A percentile compares a stretch with the other conserved stretches of the same genome.
These are phyloP conservation scores for Penicillium paradoxum DNA, from an alignment of 495 filamentous ascomycete species.

Conservation along the genomic window DNA sequence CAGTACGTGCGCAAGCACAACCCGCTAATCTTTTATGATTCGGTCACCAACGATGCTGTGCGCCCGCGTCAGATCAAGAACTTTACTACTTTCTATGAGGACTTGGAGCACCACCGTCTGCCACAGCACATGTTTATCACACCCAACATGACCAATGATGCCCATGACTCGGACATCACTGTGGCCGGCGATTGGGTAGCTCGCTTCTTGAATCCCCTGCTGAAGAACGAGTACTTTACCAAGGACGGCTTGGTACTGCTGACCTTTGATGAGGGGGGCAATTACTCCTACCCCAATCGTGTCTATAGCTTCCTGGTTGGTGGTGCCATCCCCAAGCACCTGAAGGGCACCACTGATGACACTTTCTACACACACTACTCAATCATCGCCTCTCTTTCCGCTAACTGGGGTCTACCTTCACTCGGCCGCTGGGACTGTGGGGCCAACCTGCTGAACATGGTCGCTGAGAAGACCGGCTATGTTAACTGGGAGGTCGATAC, in stretches of 20 bases:
- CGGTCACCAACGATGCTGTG: conserved; percentile 48
- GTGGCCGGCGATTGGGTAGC: conserved; percentile 55
- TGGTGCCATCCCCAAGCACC: conserved; percentile 53
- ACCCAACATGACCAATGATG: conserved; percentile 73
- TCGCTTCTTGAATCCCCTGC: conserved; percentile 56
- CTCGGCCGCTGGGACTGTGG: conserved; percentile 69
- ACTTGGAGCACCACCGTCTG: conserved; percentile 51
- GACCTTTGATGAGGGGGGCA: conserved; percentile 64
- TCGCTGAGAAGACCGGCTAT: conserved; percentile 55
- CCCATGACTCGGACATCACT: conserved; percentile 62
- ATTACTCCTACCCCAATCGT: conserved; percentile 50
- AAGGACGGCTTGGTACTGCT: conserved; percentile 63
- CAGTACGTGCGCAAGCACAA: conserved; percentile 80
- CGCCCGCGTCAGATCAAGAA: conserved; percentile 63
- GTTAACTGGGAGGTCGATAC: conserved; percentile 45
- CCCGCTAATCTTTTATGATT: conserved; percentile 57
- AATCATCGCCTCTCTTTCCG: conserved; percentile 56
- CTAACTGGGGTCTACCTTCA: conserved; percentile 65
- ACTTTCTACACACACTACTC: conserved; percentile 73
- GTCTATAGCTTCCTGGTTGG: conserved; percentile 61
- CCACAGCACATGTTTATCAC: conserved; percentile 74
- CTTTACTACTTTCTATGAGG: conserved; percentile 56
- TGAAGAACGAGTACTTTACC: conserved; percentile 61
- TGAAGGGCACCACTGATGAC: conserved; percentile 57
- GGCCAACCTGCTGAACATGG: conserved; percentile 61